These are phyloP conservation scores for Toxoplasma gondii DNA, from an alignment of 169 alveolate species.

Conservation along the genomic window DNA sequence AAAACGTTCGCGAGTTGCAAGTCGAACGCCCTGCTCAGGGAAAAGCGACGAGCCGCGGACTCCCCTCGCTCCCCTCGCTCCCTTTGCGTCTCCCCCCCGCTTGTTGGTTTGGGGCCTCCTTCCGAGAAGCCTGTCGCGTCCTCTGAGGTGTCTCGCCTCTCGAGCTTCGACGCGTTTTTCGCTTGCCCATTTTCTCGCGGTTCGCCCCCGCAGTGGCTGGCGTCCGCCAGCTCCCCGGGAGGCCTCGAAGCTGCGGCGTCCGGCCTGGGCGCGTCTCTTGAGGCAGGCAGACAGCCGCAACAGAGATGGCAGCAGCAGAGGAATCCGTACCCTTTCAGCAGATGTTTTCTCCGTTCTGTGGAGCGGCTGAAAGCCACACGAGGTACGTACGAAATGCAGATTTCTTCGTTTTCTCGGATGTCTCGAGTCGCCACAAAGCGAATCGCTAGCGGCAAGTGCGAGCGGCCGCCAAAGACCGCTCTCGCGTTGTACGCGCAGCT, in stretches of 20 bases:
- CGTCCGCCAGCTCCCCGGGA: background rate
- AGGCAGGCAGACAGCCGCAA: background rate
- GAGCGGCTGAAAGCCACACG: background rate
- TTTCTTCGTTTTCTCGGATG: background rate
- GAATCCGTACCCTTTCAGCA: background rate
- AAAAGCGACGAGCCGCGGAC: background rate
- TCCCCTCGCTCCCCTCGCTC: background rate
- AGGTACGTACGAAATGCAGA: slow-evolving; percentile 10
- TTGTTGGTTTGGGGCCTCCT: too few relatives aligned
- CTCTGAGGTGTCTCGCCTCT: too few relatives aligned
- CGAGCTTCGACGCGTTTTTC: too few relatives aligned
- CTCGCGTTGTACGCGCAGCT: background rate
- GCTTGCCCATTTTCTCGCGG: background rate
- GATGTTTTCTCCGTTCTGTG: background rate
- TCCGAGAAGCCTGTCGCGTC: too few relatives aligned
- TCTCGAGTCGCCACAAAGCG: background rate
- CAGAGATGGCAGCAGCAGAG: slow-evolving; percentile 29
- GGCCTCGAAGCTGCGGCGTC: background rate
- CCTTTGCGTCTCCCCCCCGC: background rate
- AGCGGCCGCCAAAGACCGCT: background rate
- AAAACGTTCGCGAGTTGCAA: background rate
- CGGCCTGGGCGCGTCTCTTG: background rate
- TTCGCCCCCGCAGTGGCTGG: background rate
- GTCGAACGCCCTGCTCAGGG: slow-evolving; percentile 4
- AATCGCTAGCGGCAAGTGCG: background rate